A percentile compares a stretch with the other conserved stretches of the same genome.
phyloP scores from a whole-genome alignment of 2,329 filamentous ascomycete species.

The Ascochyta rabiei region DNA sequence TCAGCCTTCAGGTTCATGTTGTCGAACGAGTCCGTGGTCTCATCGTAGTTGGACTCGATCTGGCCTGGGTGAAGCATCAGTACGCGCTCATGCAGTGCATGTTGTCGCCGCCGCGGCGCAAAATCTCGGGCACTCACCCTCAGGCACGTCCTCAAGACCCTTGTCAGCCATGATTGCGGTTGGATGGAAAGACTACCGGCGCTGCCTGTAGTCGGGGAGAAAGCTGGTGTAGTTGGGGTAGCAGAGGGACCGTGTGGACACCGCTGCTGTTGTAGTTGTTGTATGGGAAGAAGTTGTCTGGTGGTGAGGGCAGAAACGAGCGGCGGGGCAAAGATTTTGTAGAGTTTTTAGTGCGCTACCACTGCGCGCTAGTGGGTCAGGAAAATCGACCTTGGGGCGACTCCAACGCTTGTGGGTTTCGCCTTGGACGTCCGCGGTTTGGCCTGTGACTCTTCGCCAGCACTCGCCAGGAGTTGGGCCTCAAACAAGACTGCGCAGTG shows the following conservation, averaged over 20 bases:
- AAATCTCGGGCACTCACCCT: slow-evolving; percentile 69
- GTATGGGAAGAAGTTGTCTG: slow-evolving; percentile 34
- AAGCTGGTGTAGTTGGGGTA: slow-evolving; percentile 45
- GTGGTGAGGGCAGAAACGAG: slow-evolving; percentile 36
- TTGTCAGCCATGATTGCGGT: slow-evolving; percentile 97
- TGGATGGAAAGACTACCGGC: slow-evolving; percentile 40
- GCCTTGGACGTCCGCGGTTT: slow-evolving; percentile 7
- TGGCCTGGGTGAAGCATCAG: slow-evolving; percentile 67
- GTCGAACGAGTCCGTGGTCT: slow-evolving; percentile 99
- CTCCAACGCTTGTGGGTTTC: slow-evolving; percentile 6
- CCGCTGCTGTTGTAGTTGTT: slow-evolving; percentile 23
- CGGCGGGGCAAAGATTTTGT: slow-evolving; percentile 28
- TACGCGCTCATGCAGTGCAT: slow-evolving; percentile 6
- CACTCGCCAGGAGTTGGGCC: neutral
- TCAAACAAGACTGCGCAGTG: too few relatives aligned
- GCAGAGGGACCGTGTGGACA: slow-evolving; percentile 17
- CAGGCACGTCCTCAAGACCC: slow-evolving; percentile 97
- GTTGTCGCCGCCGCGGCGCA: slow-evolving; percentile 8
- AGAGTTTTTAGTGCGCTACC: slow-evolving; percentile 21
- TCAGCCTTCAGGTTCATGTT: slow-evolving; percentile 96
- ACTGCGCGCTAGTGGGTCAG: slow-evolving; percentile 14
- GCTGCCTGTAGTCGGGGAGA: slow-evolving; percentile 20
- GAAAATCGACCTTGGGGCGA: slow-evolving; percentile 6
- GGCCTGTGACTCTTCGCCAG: slow-evolving; percentile 9
- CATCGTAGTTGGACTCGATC: slow-evolving; percentile 99